Conservation (phyloP, 2,329 filamentous ascomycete species). For the Colletotrichum sp. region DNA sequence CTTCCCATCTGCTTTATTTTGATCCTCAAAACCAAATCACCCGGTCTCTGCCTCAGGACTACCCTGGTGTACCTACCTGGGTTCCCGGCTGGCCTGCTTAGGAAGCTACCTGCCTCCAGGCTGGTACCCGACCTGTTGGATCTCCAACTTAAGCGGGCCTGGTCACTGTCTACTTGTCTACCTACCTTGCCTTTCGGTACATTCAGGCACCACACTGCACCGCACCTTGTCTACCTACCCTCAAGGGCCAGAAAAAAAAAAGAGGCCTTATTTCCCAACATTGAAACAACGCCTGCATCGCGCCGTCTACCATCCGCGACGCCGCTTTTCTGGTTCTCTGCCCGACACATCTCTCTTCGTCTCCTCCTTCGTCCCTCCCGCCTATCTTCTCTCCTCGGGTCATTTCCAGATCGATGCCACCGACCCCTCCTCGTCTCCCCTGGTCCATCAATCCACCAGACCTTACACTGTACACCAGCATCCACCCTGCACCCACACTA, state of each 20-base stretch:
- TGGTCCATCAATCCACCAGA: constrained; percentile 10
- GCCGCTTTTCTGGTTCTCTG: not conserved
- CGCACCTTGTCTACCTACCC: not conserved
- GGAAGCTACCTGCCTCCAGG: not conserved
- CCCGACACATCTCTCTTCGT: not conserved
- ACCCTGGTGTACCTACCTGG: not conserved
- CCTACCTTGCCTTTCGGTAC: not conserved
- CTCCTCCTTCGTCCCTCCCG: not conserved
- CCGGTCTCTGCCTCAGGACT: constrained; percentile 4
- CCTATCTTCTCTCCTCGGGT: not conserved
- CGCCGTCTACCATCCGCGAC: not conserved
- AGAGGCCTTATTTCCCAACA: constrained; percentile 20
- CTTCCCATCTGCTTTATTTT: constrained; percentile 18
- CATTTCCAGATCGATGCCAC: not conserved
- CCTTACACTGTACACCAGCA: constrained; percentile 22
- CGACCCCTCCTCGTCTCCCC: not conserved
- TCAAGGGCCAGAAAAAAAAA: constrained; percentile 25
- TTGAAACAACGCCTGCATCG: constrained; percentile 15
- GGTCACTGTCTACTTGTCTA: not conserved
- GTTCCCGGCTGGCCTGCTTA: not conserved
- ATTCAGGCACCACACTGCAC: constrained; percentile 6
- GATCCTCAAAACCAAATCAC: not conserved
- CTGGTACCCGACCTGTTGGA: constrained; percentile 6
- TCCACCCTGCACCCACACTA: not conserved
- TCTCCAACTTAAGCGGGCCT: constrained; percentile 18